Base-by-base conservation (phyloP, 140 eudicot genomes). In the Cichorium intybus region DNA sequence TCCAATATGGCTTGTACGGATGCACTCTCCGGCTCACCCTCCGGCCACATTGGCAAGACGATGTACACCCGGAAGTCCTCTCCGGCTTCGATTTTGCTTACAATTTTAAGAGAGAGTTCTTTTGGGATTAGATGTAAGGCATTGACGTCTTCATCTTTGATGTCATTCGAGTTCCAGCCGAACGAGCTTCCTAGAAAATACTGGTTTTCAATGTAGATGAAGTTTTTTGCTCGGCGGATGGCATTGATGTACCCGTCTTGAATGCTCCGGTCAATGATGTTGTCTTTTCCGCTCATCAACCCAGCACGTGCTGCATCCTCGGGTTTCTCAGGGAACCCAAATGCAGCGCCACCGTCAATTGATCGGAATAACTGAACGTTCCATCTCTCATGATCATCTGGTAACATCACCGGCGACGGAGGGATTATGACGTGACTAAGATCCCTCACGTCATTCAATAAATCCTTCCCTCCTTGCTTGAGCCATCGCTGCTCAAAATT, bases 31-130 rank as follows among this genome's bases (percentile, higher is more conserved):
- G 87, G 87, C 24, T 77, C 71, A 15, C 87, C 87, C 41, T 81
- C 87, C 5, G 87, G 87, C 87, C 87, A 81, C 87, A 81, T 81
- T 2, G 87, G 87, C 31, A 81, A 9, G 41, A 81, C 87, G 27
- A 77, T 31, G 4, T 81, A 81, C 28, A 81, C 87, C 41, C 78
- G 62, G 24, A 81, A 81, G 26, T 76, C 71, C 69, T 81, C 84
- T 14, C 81, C 81, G 18, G 82, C 82, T 75, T 81, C 87, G 15
- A 81, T 81, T 24, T 81, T 81, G 57, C 87, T 74, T 14, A 81
- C 83, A 9, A 81, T 81, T 56, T 81, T 81, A 4, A 77, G 49
- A 0, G 87, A 81, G 9, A 81, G 59, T 22, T 81, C 87, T 61
- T 81, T 81, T 3, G 83, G 87, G 29, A 81, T 69, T 56, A 81